phyloP scores from a whole-genome alignment of 345 rosid species.

The Erysimum cheiranthoides region DNA sequence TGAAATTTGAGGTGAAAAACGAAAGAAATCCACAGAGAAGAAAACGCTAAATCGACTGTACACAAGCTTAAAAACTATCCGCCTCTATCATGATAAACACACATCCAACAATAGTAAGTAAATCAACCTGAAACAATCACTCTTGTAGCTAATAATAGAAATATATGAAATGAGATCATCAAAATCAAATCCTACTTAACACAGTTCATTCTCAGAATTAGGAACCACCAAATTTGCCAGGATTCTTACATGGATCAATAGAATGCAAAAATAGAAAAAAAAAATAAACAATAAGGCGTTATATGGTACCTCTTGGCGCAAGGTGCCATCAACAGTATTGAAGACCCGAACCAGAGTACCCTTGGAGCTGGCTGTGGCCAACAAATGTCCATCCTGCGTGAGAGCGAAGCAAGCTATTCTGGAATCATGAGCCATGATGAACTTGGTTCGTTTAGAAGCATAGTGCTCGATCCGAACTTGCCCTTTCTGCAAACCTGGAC shows the following conservation, averaged over 20 bases:
- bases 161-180: slow-evolving; percentile 17
- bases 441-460: slow-evolving; percentile 84
- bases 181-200: slow-evolving; percentile 1
- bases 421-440: slow-evolving; percentile 93
- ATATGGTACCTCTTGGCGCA: slow-evolving; percentile 76
- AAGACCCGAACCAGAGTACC: slow-evolving; percentile 87
- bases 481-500: slow-evolving; percentile 89
- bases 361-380: slow-evolving; percentile 88
- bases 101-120: background rate
- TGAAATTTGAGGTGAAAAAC: background rate
- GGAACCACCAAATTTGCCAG: slow-evolving; percentile 52
- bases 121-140: background rate
- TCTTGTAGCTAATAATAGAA: background rate
- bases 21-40: slow-evolving; percentile 7
- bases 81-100: background rate
- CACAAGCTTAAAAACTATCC: background rate
- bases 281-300: background rate
- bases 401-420: slow-evolving; percentile 88
- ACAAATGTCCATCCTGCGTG: slow-evolving; percentile 80
- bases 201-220: slow-evolving; percentile 3
- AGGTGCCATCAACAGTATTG: slow-evolving; percentile 75
- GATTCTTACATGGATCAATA: slow-evolving; percentile 35
- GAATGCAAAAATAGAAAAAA: slow-evolving; percentile 47
- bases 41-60: background rate
- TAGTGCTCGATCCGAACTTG: slow-evolving; percentile 93